A percentile compares a stretch with the other conserved stretches of the same genome.
phyloP scores from a whole-genome alignment of 441 rosid genomes.

The Dalechampia spathulata region DNA sequence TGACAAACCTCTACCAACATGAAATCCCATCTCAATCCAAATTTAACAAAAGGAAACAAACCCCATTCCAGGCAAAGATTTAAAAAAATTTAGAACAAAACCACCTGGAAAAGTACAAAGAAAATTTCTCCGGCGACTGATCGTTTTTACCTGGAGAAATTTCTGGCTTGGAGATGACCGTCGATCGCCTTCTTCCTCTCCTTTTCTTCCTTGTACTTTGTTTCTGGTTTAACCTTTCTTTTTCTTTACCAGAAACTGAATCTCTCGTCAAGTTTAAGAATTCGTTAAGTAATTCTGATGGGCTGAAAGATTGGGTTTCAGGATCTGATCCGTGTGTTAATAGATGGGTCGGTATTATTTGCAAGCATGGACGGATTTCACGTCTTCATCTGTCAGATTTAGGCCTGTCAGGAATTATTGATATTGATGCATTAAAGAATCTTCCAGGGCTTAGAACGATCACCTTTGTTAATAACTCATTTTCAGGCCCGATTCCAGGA shows the following conservation, averaged over 20 bases:
- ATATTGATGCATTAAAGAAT: constrained; percentile 32
- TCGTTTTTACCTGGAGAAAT: constrained; percentile 28
- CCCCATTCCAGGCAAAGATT: no score
- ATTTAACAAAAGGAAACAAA: constrained; percentile 23
- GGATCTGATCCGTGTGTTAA: constrained; percentile 44
- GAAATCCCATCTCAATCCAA: constrained; percentile 19
- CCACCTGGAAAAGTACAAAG: constrained; percentile 14
- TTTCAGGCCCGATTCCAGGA: constrained; percentile 59
- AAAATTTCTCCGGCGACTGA: constrained; percentile 34
- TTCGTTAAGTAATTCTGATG: constrained; percentile 27
- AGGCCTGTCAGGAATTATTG: constrained; percentile 45
- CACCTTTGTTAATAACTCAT: constrained; percentile 47
- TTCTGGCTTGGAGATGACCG: constrained; percentile 39
- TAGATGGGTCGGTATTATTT: constrained; percentile 55
- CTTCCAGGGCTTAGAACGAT: constrained; percentile 46
- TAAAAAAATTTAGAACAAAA: no score
- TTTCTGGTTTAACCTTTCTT: constrained; percentile 11
- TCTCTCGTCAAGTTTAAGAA: constrained; percentile 42
- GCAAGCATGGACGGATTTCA: constrained; percentile 34
- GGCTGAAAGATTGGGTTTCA: constrained; percentile 46
- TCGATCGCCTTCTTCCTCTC: constrained; percentile 24
- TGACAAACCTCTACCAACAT: no score
- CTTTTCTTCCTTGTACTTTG: constrained; percentile 14
- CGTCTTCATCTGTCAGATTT: constrained; percentile 55
- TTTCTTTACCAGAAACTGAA: constrained; percentile 32